phyloP scores from a whole-genome alignment of 768 basidiomycete species.

The Psilocybe sp. region DNA sequence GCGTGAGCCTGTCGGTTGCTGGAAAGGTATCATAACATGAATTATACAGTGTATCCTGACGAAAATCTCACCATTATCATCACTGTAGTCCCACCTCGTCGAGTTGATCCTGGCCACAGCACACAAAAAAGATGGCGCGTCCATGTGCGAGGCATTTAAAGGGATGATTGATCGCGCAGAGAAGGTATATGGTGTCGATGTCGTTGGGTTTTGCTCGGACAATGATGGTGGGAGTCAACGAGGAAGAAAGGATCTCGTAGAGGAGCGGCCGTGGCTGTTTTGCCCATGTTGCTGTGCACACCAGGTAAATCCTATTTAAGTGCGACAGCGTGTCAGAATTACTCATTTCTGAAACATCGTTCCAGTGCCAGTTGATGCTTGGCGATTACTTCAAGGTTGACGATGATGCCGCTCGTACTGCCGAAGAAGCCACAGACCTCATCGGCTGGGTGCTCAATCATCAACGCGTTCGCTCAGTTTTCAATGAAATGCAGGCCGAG shows the following conservation, averaged over 20 bases:
- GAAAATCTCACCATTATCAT: too few species aligned
- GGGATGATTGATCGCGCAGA: conserved; percentile 22
- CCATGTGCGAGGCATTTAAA: conserved; percentile 23
- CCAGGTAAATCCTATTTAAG: too few species aligned
- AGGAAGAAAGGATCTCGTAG: conserved; percentile 20
- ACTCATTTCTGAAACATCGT: too few species aligned
- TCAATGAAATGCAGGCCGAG: conserved; percentile 17
- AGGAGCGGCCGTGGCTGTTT: conserved; percentile 18
- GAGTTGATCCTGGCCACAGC: conserved; percentile 19
- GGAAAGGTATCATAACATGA: conserved; percentile 22
- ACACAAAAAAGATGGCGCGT: conserved; percentile 20
- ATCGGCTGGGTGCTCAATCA: conserved; percentile 26
- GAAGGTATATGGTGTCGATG: conserved; percentile 5
- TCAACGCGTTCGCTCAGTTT: conserved; percentile 20
- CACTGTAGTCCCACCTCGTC: conserved; percentile 18
- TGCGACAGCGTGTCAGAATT: too few species aligned
- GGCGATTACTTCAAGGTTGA: conserved; percentile 22
- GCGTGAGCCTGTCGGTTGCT: conserved; percentile 19
- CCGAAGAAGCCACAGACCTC: conserved; percentile 21
- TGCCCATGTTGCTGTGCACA: conserved; percentile 19
- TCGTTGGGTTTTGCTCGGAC: conserved; percentile 19
- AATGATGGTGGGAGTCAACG: conserved; percentile 24
- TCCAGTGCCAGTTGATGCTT: conserved; percentile 20
- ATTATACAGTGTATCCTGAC: too few species aligned
- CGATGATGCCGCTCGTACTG: conserved; percentile 14